phyloP scores from a whole-genome alignment of 179 eudicot species.

The Beta macrorhiza region DNA sequence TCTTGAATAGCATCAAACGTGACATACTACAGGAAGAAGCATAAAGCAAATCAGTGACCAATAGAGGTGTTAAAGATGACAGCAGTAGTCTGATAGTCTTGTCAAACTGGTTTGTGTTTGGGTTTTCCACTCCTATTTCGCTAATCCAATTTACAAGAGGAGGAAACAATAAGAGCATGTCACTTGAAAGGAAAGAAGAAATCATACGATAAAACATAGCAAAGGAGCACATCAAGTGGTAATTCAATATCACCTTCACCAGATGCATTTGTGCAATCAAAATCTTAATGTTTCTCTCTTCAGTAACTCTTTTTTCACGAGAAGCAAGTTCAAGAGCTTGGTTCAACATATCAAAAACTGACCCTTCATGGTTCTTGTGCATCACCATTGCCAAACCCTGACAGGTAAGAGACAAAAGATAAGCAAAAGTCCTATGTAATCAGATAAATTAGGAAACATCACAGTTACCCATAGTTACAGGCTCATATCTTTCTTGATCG shows the following conservation, averaged over 20 bases:
- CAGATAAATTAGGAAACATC: not conserved
- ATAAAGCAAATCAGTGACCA: no score
- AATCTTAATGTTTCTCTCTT: constrained; percentile 86
- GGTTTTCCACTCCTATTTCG: not conserved
- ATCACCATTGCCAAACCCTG: constrained; percentile 98
- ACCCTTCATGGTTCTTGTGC: constrained; percentile 90
- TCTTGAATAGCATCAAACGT: not conserved
- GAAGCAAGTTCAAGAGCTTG: constrained; percentile 64
- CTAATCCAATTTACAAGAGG: not conserved
- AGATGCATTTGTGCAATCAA: constrained; percentile 88
- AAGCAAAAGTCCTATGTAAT: constrained; percentile 1
- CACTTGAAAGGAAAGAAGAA: not conserved
- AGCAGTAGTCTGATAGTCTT: not conserved
- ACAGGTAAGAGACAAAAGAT: constrained; percentile 9
- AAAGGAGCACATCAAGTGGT: not conserved
- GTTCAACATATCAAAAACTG: constrained; percentile 77
- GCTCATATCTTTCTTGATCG: not conserved
- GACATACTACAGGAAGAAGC: not conserved
- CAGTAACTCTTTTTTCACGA: constrained; percentile 58
- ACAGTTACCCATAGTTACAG: not conserved
- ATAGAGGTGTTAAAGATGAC: not conserved
- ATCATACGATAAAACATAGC: not conserved
- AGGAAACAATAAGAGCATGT: not conserved
- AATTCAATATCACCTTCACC: constrained; percentile 51
- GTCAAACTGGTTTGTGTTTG: not conserved